Percentiles rank a stretch among this genome's conserved stretches.
Conservation (phyloP, 805 yeast species). For the Phaffomyces thermotolerans region DNA sequence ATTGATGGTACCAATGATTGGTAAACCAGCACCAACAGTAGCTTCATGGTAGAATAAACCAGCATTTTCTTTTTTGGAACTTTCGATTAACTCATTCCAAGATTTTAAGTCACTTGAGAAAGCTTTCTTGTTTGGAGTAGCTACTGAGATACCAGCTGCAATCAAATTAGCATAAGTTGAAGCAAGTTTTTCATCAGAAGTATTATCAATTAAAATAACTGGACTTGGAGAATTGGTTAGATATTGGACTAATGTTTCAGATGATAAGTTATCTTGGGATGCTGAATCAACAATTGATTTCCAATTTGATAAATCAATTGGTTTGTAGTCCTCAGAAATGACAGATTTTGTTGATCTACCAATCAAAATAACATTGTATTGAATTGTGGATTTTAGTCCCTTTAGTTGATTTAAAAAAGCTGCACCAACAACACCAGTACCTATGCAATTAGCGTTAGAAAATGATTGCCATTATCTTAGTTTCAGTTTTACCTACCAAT, state of each 20-base stretch:
- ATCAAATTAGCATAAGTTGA: conserved; percentile 69
- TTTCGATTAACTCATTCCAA: conserved; percentile 70
- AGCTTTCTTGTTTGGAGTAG: conserved; percentile 98
- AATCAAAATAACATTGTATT: conserved; percentile 71
- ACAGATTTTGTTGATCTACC: conserved; percentile 71
- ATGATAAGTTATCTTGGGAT: conserved; percentile 39
- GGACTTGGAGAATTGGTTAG: conserved; percentile 65
- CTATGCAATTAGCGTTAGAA: conserved; percentile 22
- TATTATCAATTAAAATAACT: conserved; percentile 85
- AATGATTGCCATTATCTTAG: too few relatives aligned
- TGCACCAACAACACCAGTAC: conserved; percentile 93
- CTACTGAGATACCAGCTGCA: conserved; percentile 76
- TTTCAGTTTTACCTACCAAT: conserved; percentile 38
- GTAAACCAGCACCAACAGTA: conserved; percentile 97
- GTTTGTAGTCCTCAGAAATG: conserved; percentile 58
- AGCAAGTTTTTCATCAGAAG: conserved; percentile 78
- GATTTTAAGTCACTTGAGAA: conserved; percentile 68
- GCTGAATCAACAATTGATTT: conserved; percentile 39
- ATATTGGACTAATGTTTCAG: conserved; percentile 52
- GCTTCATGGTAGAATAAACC: conserved; percentile 94
- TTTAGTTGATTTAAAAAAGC: conserved; percentile 81
- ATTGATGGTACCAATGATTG: conserved; percentile 80
- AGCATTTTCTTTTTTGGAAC: conserved; percentile 42
- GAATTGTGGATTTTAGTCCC: conserved; percentile 48
- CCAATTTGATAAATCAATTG: conserved; percentile 62